Percentiles rank a stretch among this genome's conserved stretches.
These are phyloP conservation scores for Allium fistulosum DNA, from an alignment of 106 monocot genomes.

Conservation along the genomic window DNA sequence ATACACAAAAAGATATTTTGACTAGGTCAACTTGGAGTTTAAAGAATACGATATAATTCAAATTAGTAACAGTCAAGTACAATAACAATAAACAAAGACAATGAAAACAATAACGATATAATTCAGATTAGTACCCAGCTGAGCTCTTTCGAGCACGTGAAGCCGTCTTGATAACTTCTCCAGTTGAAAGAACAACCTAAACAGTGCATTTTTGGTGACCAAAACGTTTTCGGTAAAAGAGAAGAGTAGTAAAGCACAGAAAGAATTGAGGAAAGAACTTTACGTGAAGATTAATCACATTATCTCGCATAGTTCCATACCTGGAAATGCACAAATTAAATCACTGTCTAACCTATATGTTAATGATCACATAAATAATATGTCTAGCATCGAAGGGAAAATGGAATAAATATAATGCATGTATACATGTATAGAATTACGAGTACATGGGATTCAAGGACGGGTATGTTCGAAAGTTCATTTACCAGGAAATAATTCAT, in stretches of 20 bases:
- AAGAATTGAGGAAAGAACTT: not conserved
- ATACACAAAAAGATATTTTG: too few relatives aligned
- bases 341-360: constrained; percentile 8
- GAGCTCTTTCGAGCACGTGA: constrained; percentile 95
- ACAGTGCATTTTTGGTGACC: not conserved
- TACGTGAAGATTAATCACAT: constrained; percentile 93
- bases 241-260: not conserved
- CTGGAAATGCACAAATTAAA: constrained; percentile 49
- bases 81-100: too few relatives aligned
- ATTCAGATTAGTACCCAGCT: constrained; percentile 18
- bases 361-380: not conserved
- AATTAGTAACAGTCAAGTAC: too few relatives aligned
- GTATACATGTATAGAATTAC: too few relatives aligned
- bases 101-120: too few relatives aligned
- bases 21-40: too few relatives aligned
- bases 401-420: too few relatives aligned
- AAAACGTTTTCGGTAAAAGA: not conserved
- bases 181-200: constrained; percentile 92
- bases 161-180: constrained; percentile 82
- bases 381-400: too few relatives aligned
- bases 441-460: too few relatives aligned
- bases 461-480: too few relatives aligned
- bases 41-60: too few relatives aligned
- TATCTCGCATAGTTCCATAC: constrained; percentile 99
- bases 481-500: too few relatives aligned